Conservation (phyloP, 768 basidiomycete species). For the Mycena albidolilacea region DNA sequence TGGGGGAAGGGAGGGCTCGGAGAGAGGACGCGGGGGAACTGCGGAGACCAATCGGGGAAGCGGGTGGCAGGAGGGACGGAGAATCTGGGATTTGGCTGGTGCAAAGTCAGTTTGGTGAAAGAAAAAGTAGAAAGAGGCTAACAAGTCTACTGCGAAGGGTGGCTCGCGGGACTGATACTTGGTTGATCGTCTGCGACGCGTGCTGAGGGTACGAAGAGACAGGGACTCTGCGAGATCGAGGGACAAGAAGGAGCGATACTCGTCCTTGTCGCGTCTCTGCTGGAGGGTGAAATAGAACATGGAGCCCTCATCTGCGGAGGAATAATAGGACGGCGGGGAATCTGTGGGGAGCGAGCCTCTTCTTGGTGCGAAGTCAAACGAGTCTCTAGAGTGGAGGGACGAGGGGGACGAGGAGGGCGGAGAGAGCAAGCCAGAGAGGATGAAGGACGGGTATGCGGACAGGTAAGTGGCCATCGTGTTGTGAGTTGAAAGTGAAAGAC, state of each 20-base stretch:
- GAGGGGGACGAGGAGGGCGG: slow-evolving; percentile 42
- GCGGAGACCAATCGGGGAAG: slow-evolving; percentile 27
- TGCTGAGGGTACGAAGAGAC: slow-evolving; percentile 45
- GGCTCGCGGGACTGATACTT: slow-evolving; percentile 21
- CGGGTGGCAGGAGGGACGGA: slow-evolving; percentile 10
- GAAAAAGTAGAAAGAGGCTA: neutral
- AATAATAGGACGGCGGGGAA: slow-evolving; percentile 33
- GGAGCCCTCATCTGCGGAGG: slow-evolving; percentile 41
- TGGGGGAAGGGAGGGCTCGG: slow-evolving; percentile 35
- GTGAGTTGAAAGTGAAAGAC: too few relatives aligned
- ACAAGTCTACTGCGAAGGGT: slow-evolving; percentile 29
- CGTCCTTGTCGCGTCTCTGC: slow-evolving; percentile 47
- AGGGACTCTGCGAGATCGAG: slow-evolving; percentile 63
- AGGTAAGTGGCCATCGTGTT: neutral
- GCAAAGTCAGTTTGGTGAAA: neutral
- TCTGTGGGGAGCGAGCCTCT: slow-evolving; percentile 41
- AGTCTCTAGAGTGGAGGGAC: slow-evolving; percentile 30
- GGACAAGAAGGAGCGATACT: slow-evolving; percentile 62
- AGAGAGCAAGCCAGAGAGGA: slow-evolving; percentile 58
- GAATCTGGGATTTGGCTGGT: slow-evolving; percentile 31
- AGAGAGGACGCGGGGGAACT: slow-evolving; percentile 27
- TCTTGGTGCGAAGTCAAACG: slow-evolving; percentile 28
- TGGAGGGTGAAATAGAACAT: slow-evolving; percentile 56
- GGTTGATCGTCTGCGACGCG: slow-evolving; percentile 47
- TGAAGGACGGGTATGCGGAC: slow-evolving; percentile 44